These are phyloP conservation scores for Coemansia sp. DNA, from an alignment of 192 early-diverging fungal genomes.

Conservation along the genomic window DNA sequence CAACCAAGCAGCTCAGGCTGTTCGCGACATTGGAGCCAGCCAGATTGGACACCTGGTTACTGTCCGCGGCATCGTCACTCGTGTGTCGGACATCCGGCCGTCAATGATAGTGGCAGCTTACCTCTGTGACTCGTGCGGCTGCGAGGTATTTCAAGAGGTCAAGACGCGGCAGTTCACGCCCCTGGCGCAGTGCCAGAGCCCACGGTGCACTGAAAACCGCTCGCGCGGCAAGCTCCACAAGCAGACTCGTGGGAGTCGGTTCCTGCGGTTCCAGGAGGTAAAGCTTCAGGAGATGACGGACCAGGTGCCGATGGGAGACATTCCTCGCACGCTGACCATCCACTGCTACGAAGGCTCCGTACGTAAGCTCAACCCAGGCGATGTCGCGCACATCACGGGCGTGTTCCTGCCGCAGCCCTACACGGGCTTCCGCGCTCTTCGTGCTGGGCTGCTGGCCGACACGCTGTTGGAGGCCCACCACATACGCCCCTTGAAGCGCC, in stretches of 20 bases:
- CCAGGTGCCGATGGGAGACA: conserved; percentile 98
- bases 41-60: conserved; percentile 83
- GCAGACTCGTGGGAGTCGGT: conserved; percentile 90
- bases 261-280: conserved; percentile 94
- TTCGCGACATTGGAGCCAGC: conserved; percentile 81
- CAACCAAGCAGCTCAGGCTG: conserved; percentile 64
- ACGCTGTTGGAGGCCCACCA: conserved; percentile 92
- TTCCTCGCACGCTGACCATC: conserved; percentile 94
- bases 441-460: conserved; percentile 90
- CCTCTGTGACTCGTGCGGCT: conserved; percentile 90
- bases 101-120: conserved; percentile 84
- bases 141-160: conserved; percentile 95
- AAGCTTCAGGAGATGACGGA: conserved; percentile 95
- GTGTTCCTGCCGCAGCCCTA: conserved; percentile 91
- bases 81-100: conserved; percentile 92
- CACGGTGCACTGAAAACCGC: conserved; percentile 76
- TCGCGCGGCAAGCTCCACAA: conserved; percentile 80
- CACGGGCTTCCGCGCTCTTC: conserved; percentile 85
- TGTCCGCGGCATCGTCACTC: conserved; percentile 89
- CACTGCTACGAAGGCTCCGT: conserved; percentile 79
- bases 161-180: conserved; percentile 72
- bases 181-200: conserved; percentile 74
- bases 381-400: conserved; percentile 79
- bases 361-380: conserved; percentile 83
- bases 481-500: conserved; percentile 83